These are phyloP conservation scores for Striga asiatica DNA, from an alignment of 257 asterid genomes.

Conservation along the genomic window DNA sequence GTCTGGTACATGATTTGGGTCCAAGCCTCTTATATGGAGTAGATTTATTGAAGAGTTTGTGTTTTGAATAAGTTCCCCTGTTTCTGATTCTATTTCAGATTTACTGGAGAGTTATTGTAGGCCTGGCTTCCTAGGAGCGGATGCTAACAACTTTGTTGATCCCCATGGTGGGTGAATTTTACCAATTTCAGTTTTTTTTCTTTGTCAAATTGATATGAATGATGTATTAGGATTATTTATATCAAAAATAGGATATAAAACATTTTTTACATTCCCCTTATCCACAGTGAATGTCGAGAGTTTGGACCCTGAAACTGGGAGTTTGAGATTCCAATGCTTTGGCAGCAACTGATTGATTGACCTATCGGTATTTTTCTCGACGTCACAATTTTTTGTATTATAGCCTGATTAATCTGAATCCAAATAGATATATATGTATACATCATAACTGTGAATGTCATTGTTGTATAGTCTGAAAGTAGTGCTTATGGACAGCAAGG, in stretches of 20 bases:
- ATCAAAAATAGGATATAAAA: not conserved
- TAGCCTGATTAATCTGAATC: not conserved
- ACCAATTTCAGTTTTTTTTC: conserved; percentile 9
- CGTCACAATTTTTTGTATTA: not conserved
- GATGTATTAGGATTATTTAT: not conserved
- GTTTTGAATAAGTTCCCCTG: conserved; percentile 1
- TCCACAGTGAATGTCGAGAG: conserved; percentile 47
- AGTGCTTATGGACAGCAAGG: no score
- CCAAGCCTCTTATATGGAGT: not conserved
- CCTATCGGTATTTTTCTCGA: conserved; percentile 19
- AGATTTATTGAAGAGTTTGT: not conserved
- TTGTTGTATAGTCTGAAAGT: not conserved
- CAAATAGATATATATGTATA: not conserved
- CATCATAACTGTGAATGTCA: not conserved
- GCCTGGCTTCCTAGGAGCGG: conserved; percentile 42
- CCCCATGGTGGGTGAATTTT: conserved; percentile 42
- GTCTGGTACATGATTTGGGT: not conserved
- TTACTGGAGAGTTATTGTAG: conserved; percentile 52
- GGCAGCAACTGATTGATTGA: conserved; percentile 34
- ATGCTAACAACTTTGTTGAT: conserved; percentile 45
- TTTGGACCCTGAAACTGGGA: conserved; percentile 40
- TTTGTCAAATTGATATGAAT: not conserved
- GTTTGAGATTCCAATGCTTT: conserved; percentile 37
- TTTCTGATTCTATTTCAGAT: conserved; percentile 29
- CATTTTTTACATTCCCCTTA: conserved; percentile 4